phyloP scores from a whole-genome alignment of 257 asterid species.

The Salvia rosmarinus region DNA sequence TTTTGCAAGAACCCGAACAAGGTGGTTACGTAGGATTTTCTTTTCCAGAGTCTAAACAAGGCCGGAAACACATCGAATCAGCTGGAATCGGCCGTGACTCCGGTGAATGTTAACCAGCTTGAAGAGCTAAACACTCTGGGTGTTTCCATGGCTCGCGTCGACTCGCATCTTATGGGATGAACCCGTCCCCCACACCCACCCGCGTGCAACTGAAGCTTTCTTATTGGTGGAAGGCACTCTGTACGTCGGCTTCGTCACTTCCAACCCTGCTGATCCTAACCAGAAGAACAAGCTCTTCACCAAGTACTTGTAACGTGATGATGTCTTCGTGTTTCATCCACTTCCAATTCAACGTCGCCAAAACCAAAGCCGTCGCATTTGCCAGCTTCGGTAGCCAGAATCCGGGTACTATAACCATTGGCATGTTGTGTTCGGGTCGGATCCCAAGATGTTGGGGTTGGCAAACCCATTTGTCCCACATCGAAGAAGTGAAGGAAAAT shows the following conservation, averaged over 20 bases:
- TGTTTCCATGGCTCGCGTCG: not conserved
- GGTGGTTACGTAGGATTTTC: slow-evolving; percentile 4
- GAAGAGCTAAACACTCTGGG: slow-evolving; percentile 10
- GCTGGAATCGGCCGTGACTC: not conserved
- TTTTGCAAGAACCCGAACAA: not conserved
- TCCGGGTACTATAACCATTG: slow-evolving; percentile 7
- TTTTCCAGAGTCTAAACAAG: slow-evolving; percentile 8
- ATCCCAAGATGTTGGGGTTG: not conserved
- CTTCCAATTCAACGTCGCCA: slow-evolving; percentile 29
- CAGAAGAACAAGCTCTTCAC: too few relatives aligned
- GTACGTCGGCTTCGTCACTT: too few relatives aligned
- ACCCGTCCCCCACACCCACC: not conserved
- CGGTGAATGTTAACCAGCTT: slow-evolving; percentile 6
- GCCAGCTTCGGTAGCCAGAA: slow-evolving; percentile 24
- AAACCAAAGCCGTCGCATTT: slow-evolving; percentile 23
- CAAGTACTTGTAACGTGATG: not conserved
- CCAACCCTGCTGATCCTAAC: too few relatives aligned
- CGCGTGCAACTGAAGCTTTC: not conserved
- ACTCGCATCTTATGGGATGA: not conserved
- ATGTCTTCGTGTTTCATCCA: slow-evolving; percentile 31
- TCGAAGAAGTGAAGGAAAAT: too few relatives aligned
- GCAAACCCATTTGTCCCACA: too few relatives aligned
- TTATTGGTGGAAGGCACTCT: not conserved
- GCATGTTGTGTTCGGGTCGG: slow-evolving; percentile 15
- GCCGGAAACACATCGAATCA: not conserved